Conservation (phyloP, 2,329 filamentous ascomycete genomes). For the Aspergillus sp. region DNA sequence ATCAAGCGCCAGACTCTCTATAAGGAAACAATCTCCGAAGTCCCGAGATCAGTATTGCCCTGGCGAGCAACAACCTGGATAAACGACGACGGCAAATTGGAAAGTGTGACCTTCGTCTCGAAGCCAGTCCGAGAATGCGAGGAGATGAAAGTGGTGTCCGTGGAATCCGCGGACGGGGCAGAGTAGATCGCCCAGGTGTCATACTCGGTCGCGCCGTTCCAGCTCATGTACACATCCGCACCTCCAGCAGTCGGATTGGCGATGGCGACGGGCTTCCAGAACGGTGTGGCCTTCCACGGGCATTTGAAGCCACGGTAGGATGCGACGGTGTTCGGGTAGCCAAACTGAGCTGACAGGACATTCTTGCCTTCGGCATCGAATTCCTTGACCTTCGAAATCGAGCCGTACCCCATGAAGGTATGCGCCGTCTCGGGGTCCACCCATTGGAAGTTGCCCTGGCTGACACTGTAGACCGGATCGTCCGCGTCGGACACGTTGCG, state of each 20-base stretch:
- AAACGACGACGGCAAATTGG: conserved; percentile 9
- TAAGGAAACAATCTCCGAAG: conserved; percentile 11
- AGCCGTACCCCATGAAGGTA: conserved; percentile 27
- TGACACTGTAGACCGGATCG: conserved; percentile 18
- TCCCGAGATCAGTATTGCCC: conserved; percentile 16
- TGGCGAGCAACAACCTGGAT: conserved; percentile 22
- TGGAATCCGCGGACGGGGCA: conserved; percentile 10
- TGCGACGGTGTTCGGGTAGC: conserved; percentile 17
- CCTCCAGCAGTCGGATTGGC: conserved; percentile 7
- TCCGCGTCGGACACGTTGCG: conserved; percentile 13
- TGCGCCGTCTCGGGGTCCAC: conserved; percentile 14
- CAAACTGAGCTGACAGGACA: conserved; percentile 25
- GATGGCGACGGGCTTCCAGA: conserved; percentile 18
- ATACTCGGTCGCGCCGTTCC: conserved; percentile 31
- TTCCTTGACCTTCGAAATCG: conserved; percentile 27
- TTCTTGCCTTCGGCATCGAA: conserved; percentile 21
- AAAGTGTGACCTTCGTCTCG: conserved; percentile 15
- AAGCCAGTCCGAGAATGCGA: conserved; percentile 19
- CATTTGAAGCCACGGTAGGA: conserved; percentile 30
- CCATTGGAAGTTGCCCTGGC: conserved; percentile 21
- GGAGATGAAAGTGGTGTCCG: conserved; percentile 12
- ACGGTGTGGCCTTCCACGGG: conserved; percentile 25
- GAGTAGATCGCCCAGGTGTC: conserved; percentile 27
- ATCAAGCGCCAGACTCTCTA: neutral
- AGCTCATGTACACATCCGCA: conserved; percentile 27